Conservation (phyloP, 2,329 filamentous ascomycete species). For the Mycocentrospora acerina region DNA sequence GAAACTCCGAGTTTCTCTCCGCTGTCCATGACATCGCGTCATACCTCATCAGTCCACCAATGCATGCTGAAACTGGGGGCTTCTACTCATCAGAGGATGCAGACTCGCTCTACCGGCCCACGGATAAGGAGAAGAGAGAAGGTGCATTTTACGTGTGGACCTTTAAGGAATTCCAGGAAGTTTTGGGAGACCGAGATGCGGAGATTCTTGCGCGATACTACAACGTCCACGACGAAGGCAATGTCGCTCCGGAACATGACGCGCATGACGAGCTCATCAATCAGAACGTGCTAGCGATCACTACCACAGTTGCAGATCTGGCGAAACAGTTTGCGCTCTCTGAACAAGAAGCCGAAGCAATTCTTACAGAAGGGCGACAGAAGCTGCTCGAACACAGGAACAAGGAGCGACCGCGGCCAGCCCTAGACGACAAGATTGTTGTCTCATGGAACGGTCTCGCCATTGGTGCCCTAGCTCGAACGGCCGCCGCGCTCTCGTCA, state of each 20-base stretch:
- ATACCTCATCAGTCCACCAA: constrained; percentile 75
- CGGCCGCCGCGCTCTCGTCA: constrained; percentile 66
- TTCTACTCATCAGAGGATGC: constrained; percentile 90
- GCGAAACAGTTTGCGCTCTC: constrained; percentile 73
- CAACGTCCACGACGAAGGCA: constrained; percentile 80
- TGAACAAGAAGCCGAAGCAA: constrained; percentile 66
- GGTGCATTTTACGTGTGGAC: constrained; percentile 97
- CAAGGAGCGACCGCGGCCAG: constrained; percentile 72
- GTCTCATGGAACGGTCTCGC: constrained; percentile 87
- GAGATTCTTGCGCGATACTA: constrained; percentile 80
- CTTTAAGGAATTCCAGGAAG: constrained; percentile 75
- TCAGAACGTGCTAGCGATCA: constrained; percentile 82
- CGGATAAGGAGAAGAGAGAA: constrained; percentile 79
- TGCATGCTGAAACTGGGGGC: constrained; percentile 68
- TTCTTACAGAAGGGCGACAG: constrained; percentile 66
- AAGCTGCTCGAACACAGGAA: constrained; percentile 73
- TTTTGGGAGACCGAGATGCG: constrained; percentile 69
- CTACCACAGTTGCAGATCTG: constrained; percentile 66
- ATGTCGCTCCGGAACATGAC: constrained; percentile 79
- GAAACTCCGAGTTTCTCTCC: constrained; percentile 71
- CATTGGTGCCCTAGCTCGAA: constrained; percentile 77
- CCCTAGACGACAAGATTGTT: constrained; percentile 84
- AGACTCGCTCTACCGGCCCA: constrained; percentile 74
- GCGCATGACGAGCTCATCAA: constrained; percentile 92
- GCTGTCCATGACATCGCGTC: constrained; percentile 79